phyloP scores from a whole-genome alignment of 345 rosid species.

The Pistacia integerrima region DNA sequence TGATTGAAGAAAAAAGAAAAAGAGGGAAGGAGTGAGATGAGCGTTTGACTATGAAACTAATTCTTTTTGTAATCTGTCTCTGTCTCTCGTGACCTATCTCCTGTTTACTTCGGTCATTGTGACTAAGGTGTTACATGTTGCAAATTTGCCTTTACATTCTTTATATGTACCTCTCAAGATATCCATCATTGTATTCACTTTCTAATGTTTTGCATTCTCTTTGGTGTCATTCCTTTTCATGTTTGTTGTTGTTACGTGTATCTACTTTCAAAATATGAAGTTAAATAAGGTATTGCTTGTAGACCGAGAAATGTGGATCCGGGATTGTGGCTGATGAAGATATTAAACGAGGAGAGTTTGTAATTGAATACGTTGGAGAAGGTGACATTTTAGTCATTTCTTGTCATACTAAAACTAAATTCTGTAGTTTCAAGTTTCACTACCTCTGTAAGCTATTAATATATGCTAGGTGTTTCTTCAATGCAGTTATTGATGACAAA shows the following conservation, averaged over 20 bases:
- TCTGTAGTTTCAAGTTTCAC: constrained; percentile 21
- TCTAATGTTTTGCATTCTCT: constrained; percentile 15
- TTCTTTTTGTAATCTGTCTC: neutral
- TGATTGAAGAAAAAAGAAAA: neutral
- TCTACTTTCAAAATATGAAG: constrained; percentile 23
- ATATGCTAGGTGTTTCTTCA: constrained; percentile 1
- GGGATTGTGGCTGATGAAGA: constrained; percentile 94
- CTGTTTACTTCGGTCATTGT: neutral
- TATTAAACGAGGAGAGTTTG: constrained; percentile 82
- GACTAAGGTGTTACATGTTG: neutral
- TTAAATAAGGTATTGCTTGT: constrained; percentile 44
- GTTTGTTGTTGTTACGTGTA: constrained; percentile 17
- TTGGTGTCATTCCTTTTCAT: neutral
- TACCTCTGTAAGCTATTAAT: constrained; percentile 2
- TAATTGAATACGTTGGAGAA: constrained; percentile 98
- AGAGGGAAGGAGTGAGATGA: no score
- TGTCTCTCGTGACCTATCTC: neutral
- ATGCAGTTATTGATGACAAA: constrained; percentile 89
- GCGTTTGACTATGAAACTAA: neutral
- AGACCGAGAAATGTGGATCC: constrained; percentile 98
- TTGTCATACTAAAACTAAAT: constrained; percentile 20
- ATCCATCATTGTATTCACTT: neutral
- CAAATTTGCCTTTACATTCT: neutral
- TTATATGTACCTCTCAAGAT: neutral
- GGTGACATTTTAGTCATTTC: constrained; percentile 46